phyloP scores from a whole-genome alignment of 805 yeast species.

The Teunomyces lycoperdinae region DNA sequence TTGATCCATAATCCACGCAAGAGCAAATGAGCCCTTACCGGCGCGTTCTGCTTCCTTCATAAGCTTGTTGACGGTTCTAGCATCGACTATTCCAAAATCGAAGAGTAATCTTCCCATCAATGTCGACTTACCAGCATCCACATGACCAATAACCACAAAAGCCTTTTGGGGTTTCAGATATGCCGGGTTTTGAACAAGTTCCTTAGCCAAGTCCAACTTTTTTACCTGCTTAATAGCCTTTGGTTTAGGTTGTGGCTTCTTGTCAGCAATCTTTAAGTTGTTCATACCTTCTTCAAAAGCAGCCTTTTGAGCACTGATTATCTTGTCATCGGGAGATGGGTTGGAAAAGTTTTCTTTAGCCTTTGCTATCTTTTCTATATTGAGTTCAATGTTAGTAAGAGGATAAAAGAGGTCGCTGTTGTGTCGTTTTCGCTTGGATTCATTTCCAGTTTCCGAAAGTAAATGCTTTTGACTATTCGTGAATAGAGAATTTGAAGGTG shows the following conservation, averaged over 20 bases:
- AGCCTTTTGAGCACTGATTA: slow-evolving; percentile 55
- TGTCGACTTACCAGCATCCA: slow-evolving; percentile 83
- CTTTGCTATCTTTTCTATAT: slow-evolving; percentile 33
- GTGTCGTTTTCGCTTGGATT: slow-evolving; percentile 21
- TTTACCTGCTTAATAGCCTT: slow-evolving; percentile 41
- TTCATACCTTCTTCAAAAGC: slow-evolving; percentile 35
- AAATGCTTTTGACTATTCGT: background rate
- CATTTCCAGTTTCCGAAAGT: slow-evolving; percentile 8
- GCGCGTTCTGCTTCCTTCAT: slow-evolving; percentile 61
- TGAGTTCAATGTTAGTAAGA: slow-evolving; percentile 40
- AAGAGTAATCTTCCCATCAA: slow-evolving; percentile 70
- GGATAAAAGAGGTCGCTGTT: slow-evolving; percentile 22
- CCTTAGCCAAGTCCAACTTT: slow-evolving; percentile 41
- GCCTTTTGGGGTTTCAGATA: slow-evolving; percentile 54
- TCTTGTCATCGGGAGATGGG: slow-evolving; percentile 83
- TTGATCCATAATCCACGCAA: slow-evolving; percentile 86
- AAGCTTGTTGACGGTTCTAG: slow-evolving; percentile 59
- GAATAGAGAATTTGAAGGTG: slow-evolving; percentile 6
- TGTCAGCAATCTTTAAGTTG: slow-evolving; percentile 21
- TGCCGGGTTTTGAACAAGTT: slow-evolving; percentile 29
- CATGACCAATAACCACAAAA: slow-evolving; percentile 84
- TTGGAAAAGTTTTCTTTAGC: slow-evolving; percentile 53
- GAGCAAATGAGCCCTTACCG: slow-evolving; percentile 77
- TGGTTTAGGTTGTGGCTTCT: slow-evolving; percentile 8
- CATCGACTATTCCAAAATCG: slow-evolving; percentile 65